Evolutionary conservation across 2,329 filamentous ascomycete species (phyloP), one percentile per base, ranked within the genome.

Genomic region (Apiospora saccharicola): DNA sequence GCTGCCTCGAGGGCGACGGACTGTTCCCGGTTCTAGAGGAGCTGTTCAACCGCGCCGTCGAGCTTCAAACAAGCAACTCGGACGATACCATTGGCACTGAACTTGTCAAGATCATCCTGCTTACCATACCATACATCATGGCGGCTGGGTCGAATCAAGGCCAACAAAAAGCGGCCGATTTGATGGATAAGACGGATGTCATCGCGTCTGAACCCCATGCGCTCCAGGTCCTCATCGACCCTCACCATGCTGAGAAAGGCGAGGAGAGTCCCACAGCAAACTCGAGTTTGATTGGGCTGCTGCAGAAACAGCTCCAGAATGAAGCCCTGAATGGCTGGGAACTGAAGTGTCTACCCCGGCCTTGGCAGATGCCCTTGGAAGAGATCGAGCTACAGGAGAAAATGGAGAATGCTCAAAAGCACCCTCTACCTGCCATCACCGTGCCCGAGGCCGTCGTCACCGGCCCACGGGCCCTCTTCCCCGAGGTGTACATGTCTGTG

Each of bases 111-210:
- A 95, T 98, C 77, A 98, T 99, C 75, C 90, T 98, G 64, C 90
- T 98, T 68, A 98, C 96, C 0, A 93, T 99, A 72, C 96, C 96
- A 0, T 99, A 98, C 81, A 87, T 94, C 71, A 91, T 98, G 88
- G 90, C 92, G 13, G 90, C 93, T 3, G 90, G 92, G 0, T 92
- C 93, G 4, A 86, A 88, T 4, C 90, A 91, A 69, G 91, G 93
- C 79, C 90, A 92, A 77, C 88, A 93, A 75, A 93, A 93, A 79
- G 95, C 94, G 2, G 87, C 89, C 1, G 91, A 93, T 67, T 86
- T 98, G 70, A 91, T 99, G 80, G 94, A 97, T 75, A 98, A 97
- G 86, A 98, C 96, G 1, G 95, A 96, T 71, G 94, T 98, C 75
- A 97, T 98, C 77, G 95, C 96, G 14, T 94, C 93, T 2, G 95